A percentile compares a stretch with the other conserved stretches of the same genome.
These are phyloP conservation scores for Anacardium occidentale DNA, from an alignment of 345 rosid genomes.

Conservation along the genomic window DNA sequence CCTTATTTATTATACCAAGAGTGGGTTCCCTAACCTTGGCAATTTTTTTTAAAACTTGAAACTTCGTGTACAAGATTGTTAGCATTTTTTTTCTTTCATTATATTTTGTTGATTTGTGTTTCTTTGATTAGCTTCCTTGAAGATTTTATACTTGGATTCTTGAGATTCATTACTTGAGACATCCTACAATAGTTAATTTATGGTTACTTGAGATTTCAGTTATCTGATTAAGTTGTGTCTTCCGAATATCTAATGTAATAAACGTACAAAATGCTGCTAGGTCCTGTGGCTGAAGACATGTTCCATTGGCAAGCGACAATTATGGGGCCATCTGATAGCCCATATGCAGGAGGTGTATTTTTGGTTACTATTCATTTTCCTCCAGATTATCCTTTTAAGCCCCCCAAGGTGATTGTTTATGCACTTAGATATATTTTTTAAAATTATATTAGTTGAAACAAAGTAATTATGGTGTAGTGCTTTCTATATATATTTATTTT, in stretches of 20 bases:
- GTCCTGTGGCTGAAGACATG: slow-evolving; percentile 40
- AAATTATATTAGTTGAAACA: background rate
- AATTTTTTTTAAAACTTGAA: too few relatives aligned
- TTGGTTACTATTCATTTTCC: slow-evolving; percentile 38
- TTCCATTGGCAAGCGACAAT: slow-evolving; percentile 42
- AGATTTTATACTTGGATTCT: too few relatives aligned
- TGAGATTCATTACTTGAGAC: too few relatives aligned
- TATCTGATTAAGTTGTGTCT: background rate
- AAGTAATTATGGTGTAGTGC: background rate
- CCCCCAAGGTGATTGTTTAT: slow-evolving; percentile 31
- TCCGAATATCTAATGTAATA: background rate
- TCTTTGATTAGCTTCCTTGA: too few relatives aligned
- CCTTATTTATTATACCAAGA: too few relatives aligned
- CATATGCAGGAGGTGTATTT: slow-evolving; percentile 42
- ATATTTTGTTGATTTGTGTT: too few relatives aligned
- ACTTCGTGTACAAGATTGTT: too few relatives aligned
- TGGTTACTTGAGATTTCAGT: too few relatives aligned
- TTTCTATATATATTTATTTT: background rate
- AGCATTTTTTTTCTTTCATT: too few relatives aligned
- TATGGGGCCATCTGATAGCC: slow-evolving; percentile 46
- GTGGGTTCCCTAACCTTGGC: too few relatives aligned
- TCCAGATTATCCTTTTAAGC: slow-evolving; percentile 44
- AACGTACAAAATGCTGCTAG: slow-evolving; percentile 1
- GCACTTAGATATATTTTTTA: background rate
- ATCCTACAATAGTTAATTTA: too few relatives aligned